These are phyloP conservation scores for Garcileccinum viscosum DNA, from an alignment of 1,284 basidiomycete species.

Conservation along the genomic window DNA sequence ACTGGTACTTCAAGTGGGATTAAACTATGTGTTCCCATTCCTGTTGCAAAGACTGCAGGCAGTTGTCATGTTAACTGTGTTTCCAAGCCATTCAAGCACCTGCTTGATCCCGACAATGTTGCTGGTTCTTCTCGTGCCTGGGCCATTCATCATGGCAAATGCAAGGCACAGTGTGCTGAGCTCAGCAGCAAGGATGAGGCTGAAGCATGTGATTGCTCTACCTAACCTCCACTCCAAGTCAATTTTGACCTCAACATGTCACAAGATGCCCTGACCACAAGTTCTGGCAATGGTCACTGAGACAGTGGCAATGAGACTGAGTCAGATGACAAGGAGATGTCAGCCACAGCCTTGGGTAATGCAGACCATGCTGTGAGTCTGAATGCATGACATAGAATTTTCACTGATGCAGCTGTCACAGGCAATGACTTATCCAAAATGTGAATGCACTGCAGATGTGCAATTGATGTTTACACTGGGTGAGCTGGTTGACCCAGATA, in stretches of 20 bases:
- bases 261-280: background rate
- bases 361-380: background rate
- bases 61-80: background rate
- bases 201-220: background rate
- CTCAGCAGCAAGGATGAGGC: background rate
- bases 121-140: background rate
- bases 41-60: background rate
- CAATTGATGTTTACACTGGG: background rate
- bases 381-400: background rate
- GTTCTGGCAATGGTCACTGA: background rate
- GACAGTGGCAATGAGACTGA: background rate
- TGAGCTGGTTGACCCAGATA: background rate
- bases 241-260: background rate
- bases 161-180: background rate
- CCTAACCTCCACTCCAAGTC: background rate
- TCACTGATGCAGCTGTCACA: background rate
- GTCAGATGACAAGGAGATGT: background rate
- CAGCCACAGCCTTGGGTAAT: slow-evolving; percentile 1
- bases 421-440: background rate
- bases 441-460: background rate
- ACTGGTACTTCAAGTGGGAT: background rate
- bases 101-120: background rate
- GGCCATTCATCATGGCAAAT: background rate
- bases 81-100: background rate
- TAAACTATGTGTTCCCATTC: background rate